Evolutionary conservation across 2,329 filamentous ascomycete genomes (phyloP).

Genomic region (Fusarium tanahbumbuense): DNA sequence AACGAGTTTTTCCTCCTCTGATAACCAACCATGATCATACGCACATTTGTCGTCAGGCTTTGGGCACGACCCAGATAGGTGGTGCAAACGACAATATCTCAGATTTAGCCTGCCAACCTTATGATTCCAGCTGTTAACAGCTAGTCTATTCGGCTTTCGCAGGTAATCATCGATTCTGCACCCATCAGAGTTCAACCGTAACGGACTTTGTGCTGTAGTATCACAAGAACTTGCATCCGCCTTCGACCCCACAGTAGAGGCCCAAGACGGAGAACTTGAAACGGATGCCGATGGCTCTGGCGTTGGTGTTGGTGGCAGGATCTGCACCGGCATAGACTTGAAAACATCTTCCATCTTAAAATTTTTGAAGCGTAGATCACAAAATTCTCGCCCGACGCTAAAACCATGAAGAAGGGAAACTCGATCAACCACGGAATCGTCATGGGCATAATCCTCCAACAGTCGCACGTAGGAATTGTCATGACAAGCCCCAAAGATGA

Average conservation of each 20-base stretch:
- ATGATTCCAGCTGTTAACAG: not conserved
- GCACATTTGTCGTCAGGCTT: not conserved
- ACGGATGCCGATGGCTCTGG: not conserved
- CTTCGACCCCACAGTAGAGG: not conserved
- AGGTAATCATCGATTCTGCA: not conserved
- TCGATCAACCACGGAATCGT: not conserved
- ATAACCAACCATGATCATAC: not conserved
- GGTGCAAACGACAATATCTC: not conserved
- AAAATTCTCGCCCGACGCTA: not conserved
- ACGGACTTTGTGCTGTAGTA: not conserved
- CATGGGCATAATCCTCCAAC: not conserved
- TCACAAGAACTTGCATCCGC: not conserved
- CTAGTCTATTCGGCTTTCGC: not conserved
- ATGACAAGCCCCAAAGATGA: not conserved
- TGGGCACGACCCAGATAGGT: not conserved
- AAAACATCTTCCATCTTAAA: not conserved
- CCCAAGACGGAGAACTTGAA: not conserved
- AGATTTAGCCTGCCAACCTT: not conserved
- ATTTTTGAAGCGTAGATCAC: not conserved
- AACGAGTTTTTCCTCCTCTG: not conserved
- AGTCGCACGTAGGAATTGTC: not conserved
- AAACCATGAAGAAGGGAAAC: not conserved
- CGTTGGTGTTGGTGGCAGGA: not conserved
- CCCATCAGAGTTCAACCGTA: not conserved
- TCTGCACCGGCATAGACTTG: not conserved